A percentile compares a stretch with the other conserved stretches of the same genome.
phyloP scores from a whole-genome alignment of 2,329 filamentous ascomycete species.

The Aspergillus vadensis region DNA sequence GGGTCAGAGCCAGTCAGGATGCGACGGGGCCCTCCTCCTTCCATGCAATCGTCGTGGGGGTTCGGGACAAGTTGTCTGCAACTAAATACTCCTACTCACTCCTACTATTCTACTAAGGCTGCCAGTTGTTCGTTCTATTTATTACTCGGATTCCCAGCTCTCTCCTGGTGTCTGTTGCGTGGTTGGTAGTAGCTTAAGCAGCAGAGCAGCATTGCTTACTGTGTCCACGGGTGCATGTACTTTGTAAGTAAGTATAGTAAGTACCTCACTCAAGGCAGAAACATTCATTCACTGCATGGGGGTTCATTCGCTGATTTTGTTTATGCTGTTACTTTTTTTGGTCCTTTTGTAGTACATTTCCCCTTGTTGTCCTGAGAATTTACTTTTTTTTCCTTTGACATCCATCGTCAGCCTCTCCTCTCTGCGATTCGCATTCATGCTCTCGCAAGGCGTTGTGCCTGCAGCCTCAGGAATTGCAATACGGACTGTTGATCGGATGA shows the following conservation, averaged over 20 bases:
- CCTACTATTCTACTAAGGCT: neutral
- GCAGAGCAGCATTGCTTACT: too few species aligned
- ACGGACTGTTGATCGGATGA: constrained; percentile 4
- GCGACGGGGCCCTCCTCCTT: neutral
- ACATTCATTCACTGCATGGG: neutral
- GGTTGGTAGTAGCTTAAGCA: too few species aligned
- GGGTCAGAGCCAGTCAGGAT: neutral
- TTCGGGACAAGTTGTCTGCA: neutral
- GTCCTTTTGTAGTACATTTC: neutral
- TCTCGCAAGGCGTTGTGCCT: neutral
- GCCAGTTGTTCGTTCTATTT: neutral
- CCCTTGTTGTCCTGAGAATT: too few species aligned
- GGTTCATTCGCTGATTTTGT: neutral
- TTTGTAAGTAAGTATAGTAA: neutral
- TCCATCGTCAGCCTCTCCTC: neutral
- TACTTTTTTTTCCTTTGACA: neutral
- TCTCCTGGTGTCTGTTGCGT: too few species aligned
- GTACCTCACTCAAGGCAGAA: neutral
- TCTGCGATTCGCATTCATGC: neutral
- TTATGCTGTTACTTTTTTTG: neutral
- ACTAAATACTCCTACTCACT: too few species aligned
- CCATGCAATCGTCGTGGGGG: constrained; percentile 2
- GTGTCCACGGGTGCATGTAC: neutral
- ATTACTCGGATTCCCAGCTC: neutral
- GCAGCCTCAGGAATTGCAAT: neutral